Base-by-base conservation (phyloP, 2,329 filamentous ascomycete species). In the Penicillium sp. region DNA sequence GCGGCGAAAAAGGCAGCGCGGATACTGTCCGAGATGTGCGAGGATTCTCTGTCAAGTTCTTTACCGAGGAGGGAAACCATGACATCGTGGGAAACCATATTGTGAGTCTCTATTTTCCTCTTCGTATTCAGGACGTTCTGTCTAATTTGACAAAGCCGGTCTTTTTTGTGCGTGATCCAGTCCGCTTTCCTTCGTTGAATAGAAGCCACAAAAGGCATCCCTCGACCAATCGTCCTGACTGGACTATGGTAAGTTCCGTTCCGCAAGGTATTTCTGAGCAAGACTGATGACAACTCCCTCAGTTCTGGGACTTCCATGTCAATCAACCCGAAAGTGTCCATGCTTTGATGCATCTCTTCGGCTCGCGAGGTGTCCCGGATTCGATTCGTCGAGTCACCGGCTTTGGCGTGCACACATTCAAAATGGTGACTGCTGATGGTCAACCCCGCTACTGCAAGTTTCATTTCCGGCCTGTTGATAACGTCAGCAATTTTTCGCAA, bases 201-300 rank as follows among this genome's bases (percentile, higher is more conserved):
- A 69, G 89, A 67, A 88, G 86, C 0, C 87, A 90, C 70, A 90
- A 90, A 78, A 80, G 86, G 14, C 76, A 90, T 63, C 87, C 87
- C 0, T 79, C 83, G 58, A 89, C 85, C 0, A 84, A 89, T 68
- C 73, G 88, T 1, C 85, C 83, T n/a, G 84, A 88, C 70, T 83
- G 85, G 24, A 86, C 85, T 50, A 84, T 84, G 69, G 77, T 76
- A 52, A 67, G 68, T 60, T 4, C 14, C 22, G 2, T 16, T 16
- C 10, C 5, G 6, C 2, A 46, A 1, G 4, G 2, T 10, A 2
- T 6, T 7, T n/a, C 4, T 3, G 16, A 3, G 7, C 16, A 22
- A 6, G 0, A 39, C 27, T 7, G 37, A 40, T 50, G 9, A 41
- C 50, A 37, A 33, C 58, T 11, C 2, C 3, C 14, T 54, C 56